Base-by-base conservation (phyloP, 176 grass and related monocot species). In the Ensete ventricosum region DNA sequence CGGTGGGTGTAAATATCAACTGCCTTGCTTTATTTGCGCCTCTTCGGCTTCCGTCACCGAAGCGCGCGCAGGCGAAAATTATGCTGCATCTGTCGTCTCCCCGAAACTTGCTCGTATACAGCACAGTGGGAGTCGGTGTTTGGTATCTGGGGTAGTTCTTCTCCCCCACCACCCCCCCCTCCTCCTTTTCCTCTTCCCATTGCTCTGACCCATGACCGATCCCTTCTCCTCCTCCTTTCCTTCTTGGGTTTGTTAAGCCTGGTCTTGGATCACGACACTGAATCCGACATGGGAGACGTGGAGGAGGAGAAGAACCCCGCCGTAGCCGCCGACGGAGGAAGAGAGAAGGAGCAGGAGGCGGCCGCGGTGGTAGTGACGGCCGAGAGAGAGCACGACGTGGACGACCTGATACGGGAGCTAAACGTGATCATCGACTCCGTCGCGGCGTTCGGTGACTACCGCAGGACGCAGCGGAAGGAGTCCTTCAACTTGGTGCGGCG, bases 381-480 rank as follows among this genome's bases (percentile, higher is more conserved):
- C 49, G 11, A 52, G n/a, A n/a, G 71, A 51, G 71, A 83, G 11
- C 29, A 79, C 50, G 75, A 84, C 14, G 83, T 82, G 58, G 78
- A 76, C 50, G 86, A 83, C 27, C 55, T 92, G 67, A 73, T 86
- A 2, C 75, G 81, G 25, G 83, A 86, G 51, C 71, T 92, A 1
- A 54, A 88, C 11, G 51, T 69, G 20, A n/a, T 74, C 51, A 64
- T 86, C 9, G 73, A 66, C 19, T 54, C 83, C 0, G 89, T 82
- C 14, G 63, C 62, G 9, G 74, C 75, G 1, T 92, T 92, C 81
- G 70, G 82, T 1, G 89, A 88, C 52, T 92, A 79, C 76, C 81
- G 85, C 1, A 68, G 86, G n/a, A 66, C 75, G 16, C 90, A 93
- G 58, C 64, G 82, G 69, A 93, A 93, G 84, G 90, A 89, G 50